Evolutionary conservation across 2,329 filamentous ascomycete genomes (phyloP), one percentile per base, ranked within the genome.

Genomic region (Canariomyces notabilis): DNA sequence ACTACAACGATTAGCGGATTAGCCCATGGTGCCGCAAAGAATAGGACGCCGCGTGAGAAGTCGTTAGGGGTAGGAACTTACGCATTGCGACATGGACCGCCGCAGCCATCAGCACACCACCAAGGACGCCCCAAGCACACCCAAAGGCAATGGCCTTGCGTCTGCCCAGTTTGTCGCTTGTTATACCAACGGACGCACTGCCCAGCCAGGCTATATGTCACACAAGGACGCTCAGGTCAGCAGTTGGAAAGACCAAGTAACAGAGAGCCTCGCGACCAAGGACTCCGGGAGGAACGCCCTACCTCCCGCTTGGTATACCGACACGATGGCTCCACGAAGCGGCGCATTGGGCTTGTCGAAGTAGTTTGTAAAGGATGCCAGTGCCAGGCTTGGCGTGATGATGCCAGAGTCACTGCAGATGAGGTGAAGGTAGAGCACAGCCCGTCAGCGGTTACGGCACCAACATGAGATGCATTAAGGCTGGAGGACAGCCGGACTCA

Each of bases 121-220:
- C 67, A 2, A 69, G 55, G 0, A 65, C 64, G 2, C 67, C 67
- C 63, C 62, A 69, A 5, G 64, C 59, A 26, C 66, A 68, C 2
- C 67, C 67, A 35, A 69, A 69, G 0, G 65, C 63, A 9, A 69
- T 69, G 1, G 67, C 67, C 29, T 61, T 66, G 0, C 67, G 63
- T 11, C 67, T 58, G 3, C 67, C 67, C 1, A 69, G 48, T 20
- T 57, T 51, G 14, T 69, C 67, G 21, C 65, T 66, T 1, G 67
- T 68, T 15, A 65, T 41, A 1, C 67, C 67, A 0, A 69, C 66
- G 1, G 64, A 69, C 0, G 67, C 67, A 35, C 67, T 69, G 0
- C 67, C 67, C 1, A 69, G 42, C 67, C 67, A 69, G 34, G 61
- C 66, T 67, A 6, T 9, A 12, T 12, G 4, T 29, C 26, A 11